Conservation (phyloP, 2,329 filamentous ascomycete species). For the Huntiella abstrusa region DNA sequence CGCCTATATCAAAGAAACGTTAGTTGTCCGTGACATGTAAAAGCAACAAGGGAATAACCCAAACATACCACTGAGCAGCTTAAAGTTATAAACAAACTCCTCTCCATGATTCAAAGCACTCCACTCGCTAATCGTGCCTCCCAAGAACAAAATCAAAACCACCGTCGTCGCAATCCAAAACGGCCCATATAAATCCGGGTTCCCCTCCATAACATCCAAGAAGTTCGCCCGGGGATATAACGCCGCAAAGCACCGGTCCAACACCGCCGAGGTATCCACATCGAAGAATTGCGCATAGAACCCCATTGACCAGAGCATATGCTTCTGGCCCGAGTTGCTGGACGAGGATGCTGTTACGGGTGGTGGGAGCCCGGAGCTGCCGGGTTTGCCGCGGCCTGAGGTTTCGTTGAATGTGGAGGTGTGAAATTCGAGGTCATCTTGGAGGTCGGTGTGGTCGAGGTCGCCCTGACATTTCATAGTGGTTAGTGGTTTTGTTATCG, state of each 20-base stretch:
- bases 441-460: conserved; percentile 90
- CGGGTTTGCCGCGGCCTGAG: conserved; percentile 28
- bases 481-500: too few relatives aligned
- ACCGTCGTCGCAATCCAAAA: conserved; percentile 99
- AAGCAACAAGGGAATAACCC: not conserved
- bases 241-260: conserved; percentile 73
- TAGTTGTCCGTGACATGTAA: not conserved
- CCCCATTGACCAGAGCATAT: conserved; percentile 74
- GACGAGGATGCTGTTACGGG: conserved; percentile 33
- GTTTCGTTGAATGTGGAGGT: conserved; percentile 63
- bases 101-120: conserved; percentile 47
- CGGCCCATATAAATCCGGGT: conserved; percentile 89
- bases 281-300: conserved; percentile 99
- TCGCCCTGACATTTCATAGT: conserved; percentile 46
- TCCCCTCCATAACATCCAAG: conserved; percentile 89
- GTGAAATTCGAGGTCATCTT: conserved; percentile 98
- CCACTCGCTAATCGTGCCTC: conserved; percentile 88
- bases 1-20: conserved; percentile 28
- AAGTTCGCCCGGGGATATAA: conserved; percentile 86
- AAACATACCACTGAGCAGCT: conserved; percentile 55
- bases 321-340: conserved; percentile 37
- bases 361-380: conserved; percentile 32
- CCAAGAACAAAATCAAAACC: conserved; percentile 83
- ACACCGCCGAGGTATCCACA: conserved; percentile 80
- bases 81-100: conserved; percentile 83